Evolutionary conservation across 306 rosid species (phyloP), one percentile per base, ranked within the genome.

Genomic region (Inga leiocalycina): DNA sequence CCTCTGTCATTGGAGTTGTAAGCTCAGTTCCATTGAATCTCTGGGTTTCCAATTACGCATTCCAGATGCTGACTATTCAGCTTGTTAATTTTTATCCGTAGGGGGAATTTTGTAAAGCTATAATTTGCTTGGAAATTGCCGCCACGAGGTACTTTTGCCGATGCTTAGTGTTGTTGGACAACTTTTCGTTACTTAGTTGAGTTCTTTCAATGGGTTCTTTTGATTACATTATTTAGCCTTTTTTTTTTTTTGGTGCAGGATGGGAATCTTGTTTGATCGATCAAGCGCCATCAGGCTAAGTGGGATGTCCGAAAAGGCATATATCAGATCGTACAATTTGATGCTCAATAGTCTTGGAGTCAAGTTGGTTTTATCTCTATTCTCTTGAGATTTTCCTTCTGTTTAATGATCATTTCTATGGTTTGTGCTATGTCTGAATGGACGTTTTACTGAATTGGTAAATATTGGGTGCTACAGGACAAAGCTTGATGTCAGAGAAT

Each of bases 281-380:
- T 87, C 90, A 4, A 80, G 81, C 49, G 99, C 97, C 4, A 86
- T 88, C 8, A 92, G 52, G 77, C 74, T 94, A 35, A 92, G 94
- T 65, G 99, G 97, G 79, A 89, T 94, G 97, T 96, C 98, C 2
- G 97, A 93, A 48, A 89, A 86, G 81, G 99, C 97, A 59, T 96
- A 96, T 74, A 92, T 88, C 39, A 84, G 95, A 89, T 92, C 94
- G 4, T 96, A 82, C 88, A 96, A 89, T 83, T 92, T 90, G 10
- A 87, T 96, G 87, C 97, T 94, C 81, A 94, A 94, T 51, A 91
- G 94, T 24, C 89, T 96, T 2, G 97, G 97, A 0, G 92, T 92
- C 88, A 96, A 92, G 98, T 96, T 71, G 32, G 97, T 91, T 66
- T 56, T 20, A 1, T 45, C 27, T 52, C 43, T 17, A 6, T 34